These are phyloP conservation scores for Vigna nakashimae DNA, from an alignment of 306 rosid genomes.

Conservation along the genomic window DNA sequence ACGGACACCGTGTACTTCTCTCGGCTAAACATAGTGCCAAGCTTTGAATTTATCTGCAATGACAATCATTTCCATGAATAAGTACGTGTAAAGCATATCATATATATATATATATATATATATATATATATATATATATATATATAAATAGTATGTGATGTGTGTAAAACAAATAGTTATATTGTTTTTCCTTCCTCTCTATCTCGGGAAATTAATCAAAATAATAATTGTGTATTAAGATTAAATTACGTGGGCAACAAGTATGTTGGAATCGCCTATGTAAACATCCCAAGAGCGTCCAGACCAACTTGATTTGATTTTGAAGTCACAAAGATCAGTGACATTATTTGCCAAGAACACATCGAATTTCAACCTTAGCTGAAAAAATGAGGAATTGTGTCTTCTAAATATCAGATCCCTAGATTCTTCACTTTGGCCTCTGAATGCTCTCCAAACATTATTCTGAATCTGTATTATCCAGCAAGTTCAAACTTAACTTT, in stretches of 20 bases:
- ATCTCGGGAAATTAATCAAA: too few species aligned
- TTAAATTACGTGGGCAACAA: slow-evolving; percentile 50
- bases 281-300: slow-evolving; percentile 52
- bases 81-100: too few species aligned
- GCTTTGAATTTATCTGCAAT: slow-evolving; percentile 54
- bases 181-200: too few species aligned
- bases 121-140: too few species aligned
- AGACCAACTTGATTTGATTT: slow-evolving; percentile 48
- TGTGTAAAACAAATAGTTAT: too few species aligned
- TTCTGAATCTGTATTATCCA: slow-evolving; percentile 36
- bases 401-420: slow-evolving; percentile 46
- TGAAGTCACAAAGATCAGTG: slow-evolving; percentile 53
- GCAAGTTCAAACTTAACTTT: background rate
- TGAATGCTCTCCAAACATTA: slow-evolving; percentile 59
- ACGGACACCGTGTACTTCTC: slow-evolving; percentile 50
- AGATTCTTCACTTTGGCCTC: slow-evolving; percentile 53
- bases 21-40: slow-evolving; percentile 33
- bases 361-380: slow-evolving; percentile 43
- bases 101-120: too few species aligned
- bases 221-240: too few species aligned
- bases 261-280: slow-evolving; percentile 52
- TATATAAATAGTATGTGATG: too few species aligned
- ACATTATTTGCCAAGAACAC: slow-evolving; percentile 59
- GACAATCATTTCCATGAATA: background rate
- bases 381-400: slow-evolving; percentile 47